Evolutionary conservation across 768 basidiomycete genomes (phyloP).

Genomic region (Leccinum incarnatum): DNA sequence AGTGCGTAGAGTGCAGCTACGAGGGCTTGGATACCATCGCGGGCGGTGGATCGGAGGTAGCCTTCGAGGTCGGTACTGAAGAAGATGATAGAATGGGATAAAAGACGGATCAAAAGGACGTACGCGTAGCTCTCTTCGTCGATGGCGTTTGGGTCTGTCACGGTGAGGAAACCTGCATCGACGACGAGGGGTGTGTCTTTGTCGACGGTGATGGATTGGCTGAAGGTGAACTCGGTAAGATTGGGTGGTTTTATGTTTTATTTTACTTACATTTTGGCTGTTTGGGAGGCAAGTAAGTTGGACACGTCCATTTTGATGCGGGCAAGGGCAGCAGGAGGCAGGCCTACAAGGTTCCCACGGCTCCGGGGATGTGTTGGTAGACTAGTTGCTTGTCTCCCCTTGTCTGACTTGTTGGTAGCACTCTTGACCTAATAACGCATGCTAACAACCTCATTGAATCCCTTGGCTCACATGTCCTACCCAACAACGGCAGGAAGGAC

Average conservation of each 20-base stretch:
- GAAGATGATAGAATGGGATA: neutral
- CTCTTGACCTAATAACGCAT: too few relatives aligned
- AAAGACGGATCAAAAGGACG: slow-evolving; percentile 22
- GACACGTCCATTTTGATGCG: neutral
- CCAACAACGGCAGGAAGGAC: too few relatives aligned
- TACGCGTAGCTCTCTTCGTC: slow-evolving; percentile 84
- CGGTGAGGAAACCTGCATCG: slow-evolving; percentile 63
- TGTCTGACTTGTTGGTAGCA: too few relatives aligned
- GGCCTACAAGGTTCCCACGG: too few relatives aligned
- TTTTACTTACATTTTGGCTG: neutral
- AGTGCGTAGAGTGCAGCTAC: slow-evolving; percentile 78
- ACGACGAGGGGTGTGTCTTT: neutral
- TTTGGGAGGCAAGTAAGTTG: neutral
- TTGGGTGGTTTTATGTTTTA: neutral
- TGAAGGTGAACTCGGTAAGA: neutral
- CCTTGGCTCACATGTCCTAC: too few relatives aligned
- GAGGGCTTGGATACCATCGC: slow-evolving; percentile 81
- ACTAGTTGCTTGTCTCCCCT: too few relatives aligned
- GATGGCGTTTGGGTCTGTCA: slow-evolving; percentile 84
- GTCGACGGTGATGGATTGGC: neutral
- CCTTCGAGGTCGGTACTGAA: slow-evolving; percentile 73
- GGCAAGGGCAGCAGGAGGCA: neutral
- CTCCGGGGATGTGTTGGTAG: too few relatives aligned
- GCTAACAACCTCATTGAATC: too few relatives aligned
- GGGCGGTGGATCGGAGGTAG: slow-evolving; percentile 73